phyloP scores from a whole-genome alignment of 2,329 filamentous ascomycete genomes.

The Penicillium sp. region DNA sequence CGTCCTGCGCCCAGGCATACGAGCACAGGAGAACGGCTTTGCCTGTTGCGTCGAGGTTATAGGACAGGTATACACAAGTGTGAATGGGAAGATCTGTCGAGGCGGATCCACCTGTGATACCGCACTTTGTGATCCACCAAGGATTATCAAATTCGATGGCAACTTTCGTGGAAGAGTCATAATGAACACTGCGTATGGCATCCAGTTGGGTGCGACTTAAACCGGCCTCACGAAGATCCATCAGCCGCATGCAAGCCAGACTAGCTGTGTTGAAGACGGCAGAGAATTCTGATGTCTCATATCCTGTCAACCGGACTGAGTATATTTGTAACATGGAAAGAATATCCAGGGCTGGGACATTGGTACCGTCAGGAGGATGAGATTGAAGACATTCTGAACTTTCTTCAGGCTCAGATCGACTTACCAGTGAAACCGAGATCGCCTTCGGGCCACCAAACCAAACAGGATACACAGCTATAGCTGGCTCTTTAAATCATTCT shows the following conservation, averaged over 20 bases:
- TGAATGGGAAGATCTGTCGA: neutral
- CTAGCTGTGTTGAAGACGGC: neutral
- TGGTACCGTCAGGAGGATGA: constrained; percentile 16
- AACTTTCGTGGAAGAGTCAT: neutral
- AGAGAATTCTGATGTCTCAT: constrained; percentile 7
- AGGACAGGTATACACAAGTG: neutral
- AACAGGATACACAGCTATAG: no score
- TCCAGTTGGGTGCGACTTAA: neutral
- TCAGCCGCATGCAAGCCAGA: neutral
- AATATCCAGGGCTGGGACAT: constrained; percentile 10
- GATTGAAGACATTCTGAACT: constrained; percentile 12
- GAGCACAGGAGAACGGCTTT: neutral
- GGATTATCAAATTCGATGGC: neutral
- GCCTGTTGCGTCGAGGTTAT: neutral
- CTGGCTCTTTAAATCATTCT: no score
- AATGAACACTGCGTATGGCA: neutral
- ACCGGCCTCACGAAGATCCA: neutral
- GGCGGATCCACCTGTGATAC: neutral
- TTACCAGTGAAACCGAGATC: neutral
- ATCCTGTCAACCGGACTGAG: constrained; percentile 13
- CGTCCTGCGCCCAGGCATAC: neutral
- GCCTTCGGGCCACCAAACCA: no score
- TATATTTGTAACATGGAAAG: constrained; percentile 21
- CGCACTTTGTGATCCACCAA: neutral
- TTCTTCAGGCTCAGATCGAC: constrained; percentile 1